phyloP scores from a whole-genome alignment of 495 filamentous ascomycete species.

The Melanomma pulvis-pyrius region DNA sequence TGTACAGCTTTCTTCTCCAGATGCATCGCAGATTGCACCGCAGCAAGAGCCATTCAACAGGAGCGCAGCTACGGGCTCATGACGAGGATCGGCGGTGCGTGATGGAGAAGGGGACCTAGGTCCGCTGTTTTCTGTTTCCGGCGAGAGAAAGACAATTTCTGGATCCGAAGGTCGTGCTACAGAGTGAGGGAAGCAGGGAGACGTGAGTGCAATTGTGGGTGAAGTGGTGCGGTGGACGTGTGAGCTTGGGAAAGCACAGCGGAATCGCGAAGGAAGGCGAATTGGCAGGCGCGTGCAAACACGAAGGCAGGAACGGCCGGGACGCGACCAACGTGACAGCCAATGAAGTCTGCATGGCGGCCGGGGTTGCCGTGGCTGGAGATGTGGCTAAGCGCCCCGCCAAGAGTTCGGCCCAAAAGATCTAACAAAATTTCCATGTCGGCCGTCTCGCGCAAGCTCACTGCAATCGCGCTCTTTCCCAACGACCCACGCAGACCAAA shows the following conservation, averaged over 20 bases:
- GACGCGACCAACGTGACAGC: too few relatives aligned
- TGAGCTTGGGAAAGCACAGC: background rate
- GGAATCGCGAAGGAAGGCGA: background rate
- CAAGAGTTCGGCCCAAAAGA: constrained; percentile 26
- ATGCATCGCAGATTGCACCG: constrained; percentile 41
- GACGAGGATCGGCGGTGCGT: too few relatives aligned
- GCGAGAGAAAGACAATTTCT: too few relatives aligned
- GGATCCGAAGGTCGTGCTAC: too few relatives aligned
- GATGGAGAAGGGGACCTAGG: too few relatives aligned
- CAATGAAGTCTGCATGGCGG: too few relatives aligned
- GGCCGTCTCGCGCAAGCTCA: constrained; percentile 2
- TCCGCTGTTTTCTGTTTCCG: too few relatives aligned
- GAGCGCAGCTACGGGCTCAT: constrained; percentile 6
- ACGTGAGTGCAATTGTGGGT: too few relatives aligned
- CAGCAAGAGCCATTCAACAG: constrained; percentile 41
- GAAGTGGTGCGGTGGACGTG: background rate
- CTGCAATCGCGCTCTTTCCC: constrained; percentile 9
- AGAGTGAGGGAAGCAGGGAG: too few relatives aligned
- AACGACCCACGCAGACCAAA: constrained; percentile 33
- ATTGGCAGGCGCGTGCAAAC: background rate
- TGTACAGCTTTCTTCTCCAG: constrained; percentile 41
- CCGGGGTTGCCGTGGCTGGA: background rate
- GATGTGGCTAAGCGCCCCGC: background rate
- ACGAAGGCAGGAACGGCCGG: constrained; percentile 2
- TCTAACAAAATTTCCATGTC: too few relatives aligned